Conservation (phyloP, 2,329 filamentous ascomycete genomes). For the Colletotrichum sp. region DNA sequence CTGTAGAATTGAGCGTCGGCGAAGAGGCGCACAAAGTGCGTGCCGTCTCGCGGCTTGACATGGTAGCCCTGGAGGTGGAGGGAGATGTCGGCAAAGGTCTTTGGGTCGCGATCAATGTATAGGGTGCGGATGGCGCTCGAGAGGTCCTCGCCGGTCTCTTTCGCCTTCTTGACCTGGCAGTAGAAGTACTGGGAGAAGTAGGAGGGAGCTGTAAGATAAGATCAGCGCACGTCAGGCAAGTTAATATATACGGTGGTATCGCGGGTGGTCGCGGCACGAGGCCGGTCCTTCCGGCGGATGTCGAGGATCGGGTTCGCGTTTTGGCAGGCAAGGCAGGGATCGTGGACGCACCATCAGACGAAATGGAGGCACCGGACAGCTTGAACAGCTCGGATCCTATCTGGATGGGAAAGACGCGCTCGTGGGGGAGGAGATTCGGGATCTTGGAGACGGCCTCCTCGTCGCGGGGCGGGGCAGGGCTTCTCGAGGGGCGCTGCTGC, state of each 20-base stretch:
- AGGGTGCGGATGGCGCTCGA: constrained; percentile 70
- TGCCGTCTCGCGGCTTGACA: constrained; percentile 78
- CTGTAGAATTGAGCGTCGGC: constrained; percentile 96
- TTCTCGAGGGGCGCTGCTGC: constrained; percentile 3
- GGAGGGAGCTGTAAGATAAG: constrained; percentile 71
- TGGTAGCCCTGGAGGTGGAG: constrained; percentile 93
- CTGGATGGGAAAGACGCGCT: constrained; percentile 77
- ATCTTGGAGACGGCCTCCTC: constrained; percentile 50
- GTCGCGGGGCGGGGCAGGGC: constrained; percentile 24
- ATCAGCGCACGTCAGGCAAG: neutral
- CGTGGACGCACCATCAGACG: constrained; percentile 67
- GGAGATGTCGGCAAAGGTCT: constrained; percentile 87
- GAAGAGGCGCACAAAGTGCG: constrained; percentile 90
- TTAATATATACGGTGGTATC: neutral
- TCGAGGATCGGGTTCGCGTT: neutral
- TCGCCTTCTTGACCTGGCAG: constrained; percentile 74
- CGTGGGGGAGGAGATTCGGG: constrained; percentile 66
- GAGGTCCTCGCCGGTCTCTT: constrained; percentile 60
- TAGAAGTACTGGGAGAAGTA: constrained; percentile 96
- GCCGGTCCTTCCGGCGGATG: neutral
- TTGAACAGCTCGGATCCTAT: constrained; percentile 76
- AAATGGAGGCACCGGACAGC: constrained; percentile 74
- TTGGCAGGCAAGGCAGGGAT: neutral
- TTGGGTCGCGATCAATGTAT: constrained; percentile 93
- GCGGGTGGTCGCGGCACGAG: neutral